Evolutionary conservation across 331 rosid species (phyloP), one percentile per base, ranked within the genome.

Genomic region (Phaseolus coccineus): DNA sequence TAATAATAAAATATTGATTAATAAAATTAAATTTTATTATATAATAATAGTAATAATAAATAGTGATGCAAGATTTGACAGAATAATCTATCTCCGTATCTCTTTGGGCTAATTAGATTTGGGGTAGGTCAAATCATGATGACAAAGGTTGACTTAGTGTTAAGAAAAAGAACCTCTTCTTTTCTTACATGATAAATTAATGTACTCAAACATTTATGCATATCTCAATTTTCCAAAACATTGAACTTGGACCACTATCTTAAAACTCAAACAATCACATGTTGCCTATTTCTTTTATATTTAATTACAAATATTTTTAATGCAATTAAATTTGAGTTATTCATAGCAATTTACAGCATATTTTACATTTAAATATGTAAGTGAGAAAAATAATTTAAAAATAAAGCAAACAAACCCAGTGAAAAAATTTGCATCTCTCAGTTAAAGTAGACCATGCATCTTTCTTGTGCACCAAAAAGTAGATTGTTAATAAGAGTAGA

Each of bases 141-240:
- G 22, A 51, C 74, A 25, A 39, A 58, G 74, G 80, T 80, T 86
- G 89, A 82, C 82, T 77, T 24, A 11, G 0, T 40, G 1, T 53
- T 5, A 44, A 37, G 35, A 37, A 1, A 70, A 70, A 33, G 12
- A 63, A 6, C 59, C 30, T 55, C 51, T 37, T 63, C 68, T 65
- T 79, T 77, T 55, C 46, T 82, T 33, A 15, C 1, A 37, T 69
- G 12, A 69, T 74, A 73, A 52, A 59, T 58, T n/a, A 16, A 7
- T 37, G 9, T 56, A 68, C 63, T 30, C 35, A 30, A 30, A 61
- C 0, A 22, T n/a, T 31, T 46, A 69, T 57, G 86, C 61, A 69
- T 63, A 78, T 78, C 66, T 66, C 52, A 53, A 48, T 53, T 55
- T 19, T n/a, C 79, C 65, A 69, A 65, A 16, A 74, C 88, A 82